Evolutionary conservation across 2,329 filamentous ascomycete genomes (phyloP), one percentile per base, ranked within the genome.

Genomic region (Daldinia sp.): DNA sequence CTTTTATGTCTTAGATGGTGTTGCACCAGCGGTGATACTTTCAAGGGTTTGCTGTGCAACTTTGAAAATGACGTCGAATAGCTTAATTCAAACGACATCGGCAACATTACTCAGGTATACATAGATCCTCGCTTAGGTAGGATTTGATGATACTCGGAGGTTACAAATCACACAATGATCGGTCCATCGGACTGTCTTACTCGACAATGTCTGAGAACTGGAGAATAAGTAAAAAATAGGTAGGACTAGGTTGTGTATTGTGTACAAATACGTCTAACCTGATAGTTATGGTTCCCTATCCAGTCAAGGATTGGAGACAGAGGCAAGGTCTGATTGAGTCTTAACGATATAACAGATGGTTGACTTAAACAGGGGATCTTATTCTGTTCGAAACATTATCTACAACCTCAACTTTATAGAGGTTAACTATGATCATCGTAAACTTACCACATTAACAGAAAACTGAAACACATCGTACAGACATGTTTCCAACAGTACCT

Each of bases 181-280:
- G 46, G 28, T 6, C 46, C 46, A 51, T 51, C 46, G 46, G 46
- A 51, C 15, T 51, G 46, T 51, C 46, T 51, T 51, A 51, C 46
- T 51, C 46, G 46, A 51, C 23, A 51, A 33, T 26, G 15, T 50
- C 15, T 30, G 12, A 26, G 9, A 23, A 18, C 15, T 4, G 13
- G 46, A 50, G 23, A 48, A 26, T n/a, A 48, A n/a, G 7, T 15
- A 35, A 35, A 35, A 20, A 48, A 15, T 26, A 48, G 5, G 10
- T 48, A 35, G 33, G 33, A 35, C 6, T 35, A 35, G 7, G 7
- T 35, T 6, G 33, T 35, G 10, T 35, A 35, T 35, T 6, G 33
- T 35, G 10, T 35, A 35, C 33, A 6, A 35, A 35, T 35, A 9
- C 33, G 33, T 35, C 7, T 35, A 35, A 35, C 33, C 33, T 10